Evolutionary conservation across 2,329 filamentous ascomycete species (phyloP).

Genomic region (Penicillium janthinellum): DNA sequence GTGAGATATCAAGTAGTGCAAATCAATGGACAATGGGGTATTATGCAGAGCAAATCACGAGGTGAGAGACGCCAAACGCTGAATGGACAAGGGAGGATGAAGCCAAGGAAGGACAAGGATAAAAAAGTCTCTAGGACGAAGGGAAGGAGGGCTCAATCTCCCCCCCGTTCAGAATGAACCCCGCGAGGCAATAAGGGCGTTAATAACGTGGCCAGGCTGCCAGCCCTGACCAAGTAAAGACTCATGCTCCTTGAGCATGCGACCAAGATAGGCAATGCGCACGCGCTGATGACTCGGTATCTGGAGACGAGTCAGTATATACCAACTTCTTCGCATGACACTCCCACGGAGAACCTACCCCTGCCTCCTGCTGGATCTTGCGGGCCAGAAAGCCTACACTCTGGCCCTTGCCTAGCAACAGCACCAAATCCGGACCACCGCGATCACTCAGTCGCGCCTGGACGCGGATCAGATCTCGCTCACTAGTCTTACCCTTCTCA

Average conservation of each 20-base stretch:
- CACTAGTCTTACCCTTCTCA: slow-evolving; percentile 63
- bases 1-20: not conserved
- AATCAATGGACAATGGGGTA: slow-evolving; percentile 26
- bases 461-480: slow-evolving; percentile 59
- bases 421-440: slow-evolving; percentile 61
- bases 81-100: slow-evolving; percentile 3
- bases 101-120: not conserved
- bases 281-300: slow-evolving; percentile 62
- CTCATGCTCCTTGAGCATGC: slow-evolving; percentile 69
- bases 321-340: not conserved
- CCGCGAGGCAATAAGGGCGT: slow-evolving; percentile 65
- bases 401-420: slow-evolving; percentile 62
- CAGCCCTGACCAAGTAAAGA: slow-evolving; percentile 72
- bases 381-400: slow-evolving; percentile 64
- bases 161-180: slow-evolving; percentile 10
- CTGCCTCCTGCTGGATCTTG: slow-evolving; percentile 64
- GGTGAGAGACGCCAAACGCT: slow-evolving; percentile 24
- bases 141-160: not conserved
- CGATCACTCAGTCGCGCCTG: slow-evolving; percentile 67
- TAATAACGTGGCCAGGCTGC: slow-evolving; percentile 73
- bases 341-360: slow-evolving; percentile 53
- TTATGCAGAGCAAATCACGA: slow-evolving; percentile 27
- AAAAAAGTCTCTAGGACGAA: not conserved
- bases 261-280: slow-evolving; percentile 78
- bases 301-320: slow-evolving; percentile 42